These are phyloP conservation scores for Boletus subluridellus DNA, from an alignment of 1,284 basidiomycete genomes.

Conservation along the genomic window DNA sequence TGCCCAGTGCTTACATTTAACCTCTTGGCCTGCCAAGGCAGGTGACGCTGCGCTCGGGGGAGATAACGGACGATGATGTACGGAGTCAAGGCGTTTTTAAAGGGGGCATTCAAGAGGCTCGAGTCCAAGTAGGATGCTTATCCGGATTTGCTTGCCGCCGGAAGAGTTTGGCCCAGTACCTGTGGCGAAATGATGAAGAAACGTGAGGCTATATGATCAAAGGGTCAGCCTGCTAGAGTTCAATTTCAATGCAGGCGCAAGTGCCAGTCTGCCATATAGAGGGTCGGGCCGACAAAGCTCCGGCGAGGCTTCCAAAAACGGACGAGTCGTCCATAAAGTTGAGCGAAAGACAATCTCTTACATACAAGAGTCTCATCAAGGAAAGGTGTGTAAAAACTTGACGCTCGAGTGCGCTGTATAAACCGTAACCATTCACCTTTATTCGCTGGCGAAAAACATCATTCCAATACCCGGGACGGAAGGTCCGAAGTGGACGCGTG, in stretches of 20 bases:
- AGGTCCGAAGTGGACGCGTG: neutral
- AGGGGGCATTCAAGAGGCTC: neutral
- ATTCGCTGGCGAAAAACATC: neutral
- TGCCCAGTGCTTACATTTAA: neutral
- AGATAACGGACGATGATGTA: neutral
- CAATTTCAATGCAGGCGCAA: neutral
- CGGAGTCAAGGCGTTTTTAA: neutral
- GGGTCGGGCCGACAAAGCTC: neutral
- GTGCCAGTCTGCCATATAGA: no score
- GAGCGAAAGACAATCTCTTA: neutral
- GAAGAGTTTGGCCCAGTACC: slow-evolving; percentile 17
- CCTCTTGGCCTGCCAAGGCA: neutral
- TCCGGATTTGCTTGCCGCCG: neutral
- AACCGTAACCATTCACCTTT: neutral
- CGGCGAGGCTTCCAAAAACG: slow-evolving; percentile 9
- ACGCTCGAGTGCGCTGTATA: neutral
- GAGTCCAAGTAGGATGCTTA: neutral
- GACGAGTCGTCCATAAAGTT: neutral
- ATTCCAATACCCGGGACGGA: neutral
- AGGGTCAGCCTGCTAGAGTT: no score
- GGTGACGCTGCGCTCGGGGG: neutral
- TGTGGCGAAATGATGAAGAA: slow-evolving; percentile 33
- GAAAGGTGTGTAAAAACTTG: no score
- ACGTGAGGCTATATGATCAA: slow-evolving; percentile 3
- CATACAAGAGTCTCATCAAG: neutral